These are phyloP conservation scores for Epichloe gansuensis DNA, from an alignment of 2,329 filamentous ascomycete species.

Conservation along the genomic window DNA sequence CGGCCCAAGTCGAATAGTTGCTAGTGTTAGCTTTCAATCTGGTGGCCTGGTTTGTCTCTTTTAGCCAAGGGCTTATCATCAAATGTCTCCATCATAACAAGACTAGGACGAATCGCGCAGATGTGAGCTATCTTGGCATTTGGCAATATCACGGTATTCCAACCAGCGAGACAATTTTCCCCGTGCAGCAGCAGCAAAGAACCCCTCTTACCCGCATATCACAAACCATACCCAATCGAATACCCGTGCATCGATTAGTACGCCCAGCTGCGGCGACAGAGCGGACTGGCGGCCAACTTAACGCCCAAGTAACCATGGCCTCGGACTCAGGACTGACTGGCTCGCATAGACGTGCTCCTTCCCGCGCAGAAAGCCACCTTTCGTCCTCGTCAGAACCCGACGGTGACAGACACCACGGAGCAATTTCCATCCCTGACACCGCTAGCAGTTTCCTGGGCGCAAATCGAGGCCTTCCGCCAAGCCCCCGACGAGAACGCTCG, in stretches of 20 bases:
- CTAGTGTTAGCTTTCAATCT: neutral
- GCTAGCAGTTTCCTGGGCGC: constrained; percentile 39
- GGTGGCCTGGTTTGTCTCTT: neutral
- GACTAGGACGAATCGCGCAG: neutral
- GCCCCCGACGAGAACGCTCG: constrained; percentile 29
- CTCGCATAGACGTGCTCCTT: constrained; percentile 16
- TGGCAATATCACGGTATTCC: neutral
- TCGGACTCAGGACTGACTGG: constrained; percentile 19
- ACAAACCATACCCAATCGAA: neutral
- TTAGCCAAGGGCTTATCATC: neutral
- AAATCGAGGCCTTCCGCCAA: constrained; percentile 39
- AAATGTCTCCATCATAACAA: neutral
- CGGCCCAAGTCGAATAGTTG: neutral
- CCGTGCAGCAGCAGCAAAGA: neutral
- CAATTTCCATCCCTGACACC: constrained; percentile 20
- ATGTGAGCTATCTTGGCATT: neutral
- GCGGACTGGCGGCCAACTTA: neutral
- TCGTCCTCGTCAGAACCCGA: constrained; percentile 33
- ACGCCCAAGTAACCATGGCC: constrained; percentile 12
- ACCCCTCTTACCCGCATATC: neutral
- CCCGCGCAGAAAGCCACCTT: constrained; percentile 15
- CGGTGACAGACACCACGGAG: constrained; percentile 24
- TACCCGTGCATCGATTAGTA: neutral
- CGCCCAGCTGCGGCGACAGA: constrained; percentile 1
- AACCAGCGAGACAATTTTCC: neutral